Evolutionary conservation across 2,329 filamentous ascomycete species (phyloP).

Genomic region (Ascomycota sp.): DNA sequence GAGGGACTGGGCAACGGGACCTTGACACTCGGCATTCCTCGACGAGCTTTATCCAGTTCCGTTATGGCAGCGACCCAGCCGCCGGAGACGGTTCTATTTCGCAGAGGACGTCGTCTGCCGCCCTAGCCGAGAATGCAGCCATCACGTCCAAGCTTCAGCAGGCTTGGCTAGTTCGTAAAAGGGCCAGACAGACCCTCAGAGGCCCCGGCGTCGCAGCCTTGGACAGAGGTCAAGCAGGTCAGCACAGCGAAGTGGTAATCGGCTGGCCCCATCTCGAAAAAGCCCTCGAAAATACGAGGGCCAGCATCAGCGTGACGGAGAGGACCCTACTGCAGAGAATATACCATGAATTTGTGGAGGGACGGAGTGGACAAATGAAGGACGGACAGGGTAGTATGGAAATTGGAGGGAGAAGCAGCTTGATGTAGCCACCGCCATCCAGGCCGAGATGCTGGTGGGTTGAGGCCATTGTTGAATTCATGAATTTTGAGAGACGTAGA

Average conservation of each 20-base stretch:
- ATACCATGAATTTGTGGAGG: constrained; percentile 82
- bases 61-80: constrained; percentile 46
- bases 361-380: constrained; percentile 84
- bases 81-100: constrained; percentile 18
- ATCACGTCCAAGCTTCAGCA: constrained; percentile 67
- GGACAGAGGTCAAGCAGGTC: constrained; percentile 12
- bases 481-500: too few species aligned
- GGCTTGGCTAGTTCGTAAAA: constrained; percentile 49
- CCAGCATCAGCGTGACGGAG: constrained; percentile 69
- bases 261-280: constrained; percentile 66
- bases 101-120: constrained; percentile 29
- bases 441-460: not conserved
- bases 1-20: constrained; percentile 12
- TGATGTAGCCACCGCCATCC: constrained; percentile 47
- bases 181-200: constrained; percentile 14
- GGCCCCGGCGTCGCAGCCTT: constrained; percentile 5
- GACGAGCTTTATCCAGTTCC: constrained; percentile 60
- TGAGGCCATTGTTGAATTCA: too few species aligned
- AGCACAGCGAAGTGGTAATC: constrained; percentile 53
- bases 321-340: constrained; percentile 54
- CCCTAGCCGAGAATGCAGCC: constrained; percentile 54
- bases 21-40: constrained; percentile 11
- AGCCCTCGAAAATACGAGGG: constrained; percentile 55
- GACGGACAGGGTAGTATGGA: constrained; percentile 83
- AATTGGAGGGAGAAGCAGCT: constrained; percentile 74